A percentile compares a stretch with the other conserved stretches of the same genome.
Evolutionary conservation across 2,329 filamentous ascomycete species (phyloP).

Genomic region (Fusarium sp.): DNA sequence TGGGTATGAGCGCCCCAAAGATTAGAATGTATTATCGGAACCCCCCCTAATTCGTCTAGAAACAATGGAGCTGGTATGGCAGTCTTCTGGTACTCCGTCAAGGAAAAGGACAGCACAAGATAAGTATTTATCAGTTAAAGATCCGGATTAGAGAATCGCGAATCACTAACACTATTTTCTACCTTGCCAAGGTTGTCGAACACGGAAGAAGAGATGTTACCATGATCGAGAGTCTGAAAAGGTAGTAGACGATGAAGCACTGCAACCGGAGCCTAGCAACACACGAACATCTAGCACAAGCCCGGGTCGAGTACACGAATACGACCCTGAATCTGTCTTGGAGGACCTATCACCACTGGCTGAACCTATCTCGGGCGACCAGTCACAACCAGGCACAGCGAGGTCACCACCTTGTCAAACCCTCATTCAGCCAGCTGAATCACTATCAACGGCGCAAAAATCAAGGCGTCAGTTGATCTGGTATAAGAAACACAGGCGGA

Average conservation of each 20-base stretch:
- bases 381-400: neutral
- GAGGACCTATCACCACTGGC: conserved; percentile 12
- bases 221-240: conserved; percentile 1
- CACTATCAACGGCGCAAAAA: neutral
- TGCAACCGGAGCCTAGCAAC: neutral
- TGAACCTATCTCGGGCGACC: neutral
- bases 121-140: conserved; percentile 5
- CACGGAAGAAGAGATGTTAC: conserved; percentile 30
- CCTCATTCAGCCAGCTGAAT: neutral
- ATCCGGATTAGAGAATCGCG: neutral
- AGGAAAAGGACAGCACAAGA: conserved; percentile 29
- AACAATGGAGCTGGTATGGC: conserved; percentile 29
- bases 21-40: too few species aligned
- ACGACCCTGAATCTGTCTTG: conserved; percentile 26
- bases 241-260: too few species aligned
- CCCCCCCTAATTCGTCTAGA: neutral
- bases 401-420: neutral
- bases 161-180: conserved; percentile 5
- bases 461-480: conserved; percentile 13
- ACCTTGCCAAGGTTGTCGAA: conserved; percentile 27
- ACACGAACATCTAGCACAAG: conserved; percentile 13
- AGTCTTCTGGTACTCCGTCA: conserved; percentile 6
- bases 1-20: too few species aligned
- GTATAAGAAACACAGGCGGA: conserved; percentile 21
- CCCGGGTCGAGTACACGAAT: conserved; percentile 11